Percentiles rank a stretch among this genome's conserved stretches.
These are phyloP conservation scores for Colletotrichum scovillei DNA, from an alignment of 2,329 filamentous ascomycete species.

Conservation along the genomic window DNA sequence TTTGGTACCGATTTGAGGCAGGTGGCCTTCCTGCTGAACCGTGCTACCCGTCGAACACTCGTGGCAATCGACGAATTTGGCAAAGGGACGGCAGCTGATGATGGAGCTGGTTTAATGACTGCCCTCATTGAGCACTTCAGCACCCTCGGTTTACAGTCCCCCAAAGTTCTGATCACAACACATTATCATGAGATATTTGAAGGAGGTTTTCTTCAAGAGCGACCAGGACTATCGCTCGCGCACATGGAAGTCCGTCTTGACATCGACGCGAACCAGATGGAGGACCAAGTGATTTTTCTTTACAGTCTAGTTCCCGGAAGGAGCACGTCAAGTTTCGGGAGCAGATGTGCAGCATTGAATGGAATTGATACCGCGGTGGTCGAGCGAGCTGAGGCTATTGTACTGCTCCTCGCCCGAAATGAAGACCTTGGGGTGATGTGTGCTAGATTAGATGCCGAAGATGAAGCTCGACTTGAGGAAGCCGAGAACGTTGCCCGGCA, in stretches of 20 bases:
- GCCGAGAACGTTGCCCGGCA: constrained; percentile 71
- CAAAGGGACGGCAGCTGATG: constrained; percentile 69
- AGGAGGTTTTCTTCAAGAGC: constrained; percentile 63
- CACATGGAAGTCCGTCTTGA: constrained; percentile 80
- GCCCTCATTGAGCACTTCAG: constrained; percentile 69
- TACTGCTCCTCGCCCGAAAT: constrained; percentile 74
- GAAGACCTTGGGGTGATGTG: constrained; percentile 83
- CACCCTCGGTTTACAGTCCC: constrained; percentile 54
- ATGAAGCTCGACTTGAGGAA: constrained; percentile 73
- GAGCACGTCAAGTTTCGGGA: constrained; percentile 86
- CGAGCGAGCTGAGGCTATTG: constrained; percentile 79
- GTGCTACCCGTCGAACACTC: constrained; percentile 81
- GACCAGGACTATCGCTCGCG: constrained; percentile 65
- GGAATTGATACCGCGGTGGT: constrained; percentile 81
- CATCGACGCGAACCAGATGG: constrained; percentile 56
- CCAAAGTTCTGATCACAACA: constrained; percentile 71
- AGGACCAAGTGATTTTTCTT: constrained; percentile 78
- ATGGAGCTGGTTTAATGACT: constrained; percentile 69
- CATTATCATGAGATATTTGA: constrained; percentile 82
- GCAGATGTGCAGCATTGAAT: constrained; percentile 86
- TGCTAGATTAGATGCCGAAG: constrained; percentile 71
- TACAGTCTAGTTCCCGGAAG: constrained; percentile 77
- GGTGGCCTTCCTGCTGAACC: constrained; percentile 78
- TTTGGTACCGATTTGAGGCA: constrained; percentile 88
- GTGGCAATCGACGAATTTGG: constrained; percentile 94